Conservation (phyloP, 2,329 filamentous ascomycete genomes). For the Alternaria gansuensis region DNA sequence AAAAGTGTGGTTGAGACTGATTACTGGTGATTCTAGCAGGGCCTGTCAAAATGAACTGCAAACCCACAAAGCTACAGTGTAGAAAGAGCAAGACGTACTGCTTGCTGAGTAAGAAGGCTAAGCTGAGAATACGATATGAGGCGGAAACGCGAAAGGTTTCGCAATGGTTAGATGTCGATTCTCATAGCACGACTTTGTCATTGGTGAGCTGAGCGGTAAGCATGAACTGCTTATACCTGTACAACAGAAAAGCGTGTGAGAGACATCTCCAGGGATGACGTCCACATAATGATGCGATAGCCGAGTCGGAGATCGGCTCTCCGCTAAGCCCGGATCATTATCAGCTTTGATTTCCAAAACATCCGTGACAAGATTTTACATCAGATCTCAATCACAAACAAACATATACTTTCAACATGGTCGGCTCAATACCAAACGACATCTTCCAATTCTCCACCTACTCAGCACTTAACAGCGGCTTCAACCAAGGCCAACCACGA, state of each 20-base stretch:
- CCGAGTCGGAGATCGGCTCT: constrained; percentile 24
- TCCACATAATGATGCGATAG: constrained; percentile 9
- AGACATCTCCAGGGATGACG: constrained; percentile 1
- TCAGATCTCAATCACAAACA: not conserved
- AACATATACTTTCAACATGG: constrained; percentile 37
- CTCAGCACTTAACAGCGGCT: constrained; percentile 50
- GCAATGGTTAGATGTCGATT: not conserved
- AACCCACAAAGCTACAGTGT: not conserved
- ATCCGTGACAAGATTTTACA: not conserved
- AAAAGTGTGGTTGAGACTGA: no score
- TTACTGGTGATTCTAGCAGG: not conserved
- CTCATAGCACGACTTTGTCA: not conserved
- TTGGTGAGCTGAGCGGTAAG: not conserved
- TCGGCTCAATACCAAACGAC: constrained; percentile 56
- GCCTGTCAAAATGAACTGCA: not conserved
- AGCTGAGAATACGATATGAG: not conserved
- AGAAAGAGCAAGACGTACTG: not conserved
- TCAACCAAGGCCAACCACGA: constrained; percentile 48
- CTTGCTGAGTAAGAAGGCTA: not conserved
- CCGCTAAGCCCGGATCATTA: constrained; percentile 20
- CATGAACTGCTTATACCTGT: not conserved
- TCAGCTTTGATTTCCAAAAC: constrained; percentile 2
- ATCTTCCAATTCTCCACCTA: constrained; percentile 57
- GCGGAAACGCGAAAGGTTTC: not conserved
- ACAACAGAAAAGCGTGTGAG: not conserved